Base-by-base conservation (phyloP, 1,139 yeast genomes). In the Sporopachydermia cereana region DNA sequence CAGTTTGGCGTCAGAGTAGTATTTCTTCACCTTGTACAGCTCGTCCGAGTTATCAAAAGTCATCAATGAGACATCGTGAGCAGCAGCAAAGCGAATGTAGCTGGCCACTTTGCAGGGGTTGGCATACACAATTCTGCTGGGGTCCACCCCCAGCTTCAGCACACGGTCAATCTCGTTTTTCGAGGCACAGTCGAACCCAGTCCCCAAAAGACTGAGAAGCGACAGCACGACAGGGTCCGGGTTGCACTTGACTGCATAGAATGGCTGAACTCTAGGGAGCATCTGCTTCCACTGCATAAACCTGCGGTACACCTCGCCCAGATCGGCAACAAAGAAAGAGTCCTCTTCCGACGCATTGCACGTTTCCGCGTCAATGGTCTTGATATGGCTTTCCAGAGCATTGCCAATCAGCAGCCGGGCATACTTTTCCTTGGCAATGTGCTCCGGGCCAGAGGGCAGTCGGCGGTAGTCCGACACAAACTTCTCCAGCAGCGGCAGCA, bases 191-290 rank as follows among this genome's bases (percentile, higher is more conserved):
- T 91, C 98, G 60, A 91, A 91, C 49, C 84, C 84, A 47, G 79
- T 73, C 16, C 91, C 94, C 51, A 79, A 61, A 2, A 64, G 52
- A 16, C 76, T 78, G 53, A 91, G 69, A 41, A 72, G 61, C 47
- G 67, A 61, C 50, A 91, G 62, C 17, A 91, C 78, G 48, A 68
- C 67, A 4, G 66, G 53, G 59, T 86, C 79, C 44, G 89, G 84
- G 67, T 91, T 91, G 67, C 97, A 91, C 65, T 91, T 91, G 54
- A 91, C 93, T 23, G 98, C 97, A 63, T 88, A 91, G 61, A 72
- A 79, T 27, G 97, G 96, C 47, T 75, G 74, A 42, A 91, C 79
- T 46, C 79, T 70, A 17, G 96, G 95, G 57, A 91, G 69, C 39
- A 68, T 61, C 18, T 55, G 47, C 27, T 60, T 58, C 97, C 97